A percentile compares a stretch with the other conserved stretches of the same genome.
phyloP scores from a whole-genome alignment of 2,329 filamentous ascomycete genomes.

The Trichoderma hamatum region DNA sequence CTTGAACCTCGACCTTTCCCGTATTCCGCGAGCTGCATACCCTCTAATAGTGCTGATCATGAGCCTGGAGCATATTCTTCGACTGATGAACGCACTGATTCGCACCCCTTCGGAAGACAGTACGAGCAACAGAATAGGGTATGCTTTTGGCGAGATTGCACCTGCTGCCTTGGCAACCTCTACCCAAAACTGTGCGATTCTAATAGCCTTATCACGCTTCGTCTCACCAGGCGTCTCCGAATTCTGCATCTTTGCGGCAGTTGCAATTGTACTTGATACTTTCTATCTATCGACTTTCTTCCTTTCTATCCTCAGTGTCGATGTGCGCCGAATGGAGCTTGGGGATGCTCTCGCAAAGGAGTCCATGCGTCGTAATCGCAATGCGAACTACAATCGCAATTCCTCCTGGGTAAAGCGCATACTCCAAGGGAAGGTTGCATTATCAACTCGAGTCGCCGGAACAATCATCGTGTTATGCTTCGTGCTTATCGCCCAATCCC shows the following conservation, averaged over 20 bases:
- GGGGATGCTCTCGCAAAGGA: conserved; percentile 69
- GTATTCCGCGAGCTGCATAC: conserved; percentile 73
- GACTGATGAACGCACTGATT: conserved; percentile 77
- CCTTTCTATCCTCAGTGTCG: conserved; percentile 75
- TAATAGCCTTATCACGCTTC: conserved; percentile 66
- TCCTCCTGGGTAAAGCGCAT: conserved; percentile 61
- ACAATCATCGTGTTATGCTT: conserved; percentile 74
- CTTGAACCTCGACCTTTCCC: conserved; percentile 73
- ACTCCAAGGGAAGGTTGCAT: conserved; percentile 64
- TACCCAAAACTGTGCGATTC: conserved; percentile 67
- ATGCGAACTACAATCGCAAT: conserved; percentile 33
- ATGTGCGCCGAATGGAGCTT: conserved; percentile 75
- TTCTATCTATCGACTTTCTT: conserved; percentile 82
- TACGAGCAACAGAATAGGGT: conserved; percentile 69
- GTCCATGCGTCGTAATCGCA: conserved; percentile 46
- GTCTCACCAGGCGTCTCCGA: conserved; percentile 72
- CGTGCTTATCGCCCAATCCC: conserved; percentile 73
- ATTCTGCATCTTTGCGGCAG: conserved; percentile 75
- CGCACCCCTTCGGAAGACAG: conserved; percentile 69
- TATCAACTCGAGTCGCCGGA: conserved; percentile 75
- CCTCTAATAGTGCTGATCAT: conserved; percentile 76
- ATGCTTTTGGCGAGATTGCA: conserved; percentile 73
- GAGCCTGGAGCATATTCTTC: conserved; percentile 78
- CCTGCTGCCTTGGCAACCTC: conserved; percentile 70
- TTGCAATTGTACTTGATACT: conserved; percentile 76